phyloP scores from a whole-genome alignment of 768 basidiomycete genomes.

The Tulasnella sp. region DNA sequence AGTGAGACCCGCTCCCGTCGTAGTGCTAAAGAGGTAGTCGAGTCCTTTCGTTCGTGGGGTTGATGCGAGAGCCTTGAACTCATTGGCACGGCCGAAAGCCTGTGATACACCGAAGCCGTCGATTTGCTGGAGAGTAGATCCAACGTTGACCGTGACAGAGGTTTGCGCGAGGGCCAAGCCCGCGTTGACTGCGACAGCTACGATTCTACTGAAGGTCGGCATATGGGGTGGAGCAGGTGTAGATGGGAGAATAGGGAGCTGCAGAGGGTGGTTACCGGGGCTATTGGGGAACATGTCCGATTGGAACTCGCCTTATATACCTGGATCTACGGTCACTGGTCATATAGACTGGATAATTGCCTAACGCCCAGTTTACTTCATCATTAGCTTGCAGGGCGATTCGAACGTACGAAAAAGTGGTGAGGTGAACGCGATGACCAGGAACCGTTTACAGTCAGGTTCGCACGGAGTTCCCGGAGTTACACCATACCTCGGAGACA shows the following conservation, averaged over 20 bases:
- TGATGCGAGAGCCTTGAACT: constrained; percentile 18
- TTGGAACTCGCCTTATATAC: neutral
- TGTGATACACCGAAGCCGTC: constrained; percentile 32
- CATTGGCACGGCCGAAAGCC: constrained; percentile 31
- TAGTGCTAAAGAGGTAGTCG: constrained; percentile 33
- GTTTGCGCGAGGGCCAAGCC: neutral
- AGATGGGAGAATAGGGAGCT: neutral
- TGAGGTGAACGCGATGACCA: no score
- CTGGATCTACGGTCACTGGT: neutral
- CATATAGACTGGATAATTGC: neutral
- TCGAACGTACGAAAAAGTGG: neutral
- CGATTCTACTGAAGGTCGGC: neutral
- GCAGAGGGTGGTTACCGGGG: neutral
- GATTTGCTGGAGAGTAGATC: constrained; percentile 23
- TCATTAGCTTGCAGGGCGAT: neutral
- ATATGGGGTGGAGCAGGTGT: neutral
- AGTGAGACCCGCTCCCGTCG: constrained; percentile 24
- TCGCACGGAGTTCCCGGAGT: neutral
- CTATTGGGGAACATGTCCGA: neutral
- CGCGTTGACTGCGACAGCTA: neutral
- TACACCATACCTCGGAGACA: neutral
- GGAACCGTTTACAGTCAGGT: no score
- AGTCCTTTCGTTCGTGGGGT: constrained; percentile 24
- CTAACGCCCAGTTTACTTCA: neutral
- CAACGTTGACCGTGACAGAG: constrained; percentile 24